These are phyloP conservation scores for Suillus luteus DNA, from an alignment of 768 basidiomycete genomes.

Conservation along the genomic window DNA sequence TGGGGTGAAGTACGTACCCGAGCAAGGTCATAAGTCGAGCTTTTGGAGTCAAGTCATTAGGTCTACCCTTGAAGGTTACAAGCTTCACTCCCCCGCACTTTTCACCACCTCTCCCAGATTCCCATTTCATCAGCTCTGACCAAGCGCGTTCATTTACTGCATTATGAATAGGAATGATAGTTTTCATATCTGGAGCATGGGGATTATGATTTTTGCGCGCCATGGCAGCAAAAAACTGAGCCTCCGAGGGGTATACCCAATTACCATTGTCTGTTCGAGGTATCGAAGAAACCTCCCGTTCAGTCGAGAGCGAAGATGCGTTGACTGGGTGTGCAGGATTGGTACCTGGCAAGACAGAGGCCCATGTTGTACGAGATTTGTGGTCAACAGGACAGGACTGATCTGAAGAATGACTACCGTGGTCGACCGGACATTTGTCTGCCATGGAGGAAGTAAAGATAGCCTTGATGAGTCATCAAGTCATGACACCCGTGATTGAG, in stretches of 20 bases:
- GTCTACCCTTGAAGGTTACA: slow-evolving; percentile 89
- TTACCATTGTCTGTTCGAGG: slow-evolving; percentile 70
- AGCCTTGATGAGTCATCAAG: slow-evolving; percentile 11
- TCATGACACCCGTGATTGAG: neutral
- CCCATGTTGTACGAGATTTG: slow-evolving; percentile 47
- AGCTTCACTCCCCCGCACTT: slow-evolving; percentile 80
- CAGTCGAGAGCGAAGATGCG: slow-evolving; percentile 52
- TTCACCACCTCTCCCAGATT: slow-evolving; percentile 77
- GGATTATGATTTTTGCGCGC: slow-evolving; percentile 92
- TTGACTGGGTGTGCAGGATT: slow-evolving; percentile 10
- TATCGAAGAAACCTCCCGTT: slow-evolving; percentile 87
- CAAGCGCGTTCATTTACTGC: slow-evolving; percentile 97
- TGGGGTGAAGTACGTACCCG: slow-evolving; percentile 58
- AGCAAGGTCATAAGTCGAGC: slow-evolving; percentile 81
- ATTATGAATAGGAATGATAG: slow-evolving; percentile 97
- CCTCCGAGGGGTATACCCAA: slow-evolving; percentile 98
- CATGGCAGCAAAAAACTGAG: slow-evolving; percentile 99
- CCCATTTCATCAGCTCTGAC: slow-evolving; percentile 83
- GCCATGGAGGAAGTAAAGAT: slow-evolving; percentile 22
- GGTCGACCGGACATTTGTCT: slow-evolving; percentile 54
- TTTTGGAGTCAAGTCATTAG: slow-evolving; percentile 75
- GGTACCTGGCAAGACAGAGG: slow-evolving; percentile 28
- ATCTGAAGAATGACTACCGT: slow-evolving; percentile 34
- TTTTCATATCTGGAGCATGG: slow-evolving; percentile 85
- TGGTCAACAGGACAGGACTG: slow-evolving; percentile 70